These are phyloP conservation scores for Terfezia boudieri DNA, from an alignment of 495 filamentous ascomycete species.

Conservation along the genomic window DNA sequence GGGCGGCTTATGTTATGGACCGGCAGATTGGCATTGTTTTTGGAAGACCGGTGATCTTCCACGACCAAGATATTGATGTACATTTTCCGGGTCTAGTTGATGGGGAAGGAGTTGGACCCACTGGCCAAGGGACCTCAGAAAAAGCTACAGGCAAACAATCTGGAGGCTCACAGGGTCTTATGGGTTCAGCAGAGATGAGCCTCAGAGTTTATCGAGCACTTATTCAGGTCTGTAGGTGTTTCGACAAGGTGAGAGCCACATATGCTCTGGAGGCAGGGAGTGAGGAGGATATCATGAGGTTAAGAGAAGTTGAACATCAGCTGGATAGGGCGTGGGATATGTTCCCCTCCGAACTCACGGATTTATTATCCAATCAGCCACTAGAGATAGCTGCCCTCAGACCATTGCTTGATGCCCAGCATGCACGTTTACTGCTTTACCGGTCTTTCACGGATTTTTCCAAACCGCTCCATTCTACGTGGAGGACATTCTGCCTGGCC, in stretches of 20 bases:
- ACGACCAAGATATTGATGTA: slow-evolving; percentile 14
- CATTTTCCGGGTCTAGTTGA: slow-evolving; percentile 4
- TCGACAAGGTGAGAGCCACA: slow-evolving; percentile 7
- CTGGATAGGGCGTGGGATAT: slow-evolving; percentile 16
- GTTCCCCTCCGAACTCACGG: slow-evolving; percentile 15
- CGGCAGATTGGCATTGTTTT: slow-evolving; percentile 15
- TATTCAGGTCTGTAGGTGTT: slow-evolving; percentile 10
- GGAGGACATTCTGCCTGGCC: slow-evolving; percentile 14
- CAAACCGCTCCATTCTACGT: neutral
- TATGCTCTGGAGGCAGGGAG: slow-evolving; percentile 9
- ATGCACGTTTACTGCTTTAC: slow-evolving; percentile 18
- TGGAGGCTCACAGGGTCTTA: neutral
- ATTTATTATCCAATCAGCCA: slow-evolving; percentile 8
- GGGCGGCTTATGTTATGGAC: slow-evolving; percentile 18
- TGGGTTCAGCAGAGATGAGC: slow-evolving; percentile 1
- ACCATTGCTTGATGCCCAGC: slow-evolving; percentile 16
- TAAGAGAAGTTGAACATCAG: slow-evolving; percentile 14
- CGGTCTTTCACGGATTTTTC: slow-evolving; percentile 15
- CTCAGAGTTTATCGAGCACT: slow-evolving; percentile 10
- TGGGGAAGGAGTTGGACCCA: neutral
- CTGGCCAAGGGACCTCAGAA: neutral
- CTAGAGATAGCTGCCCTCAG: slow-evolving; percentile 15
- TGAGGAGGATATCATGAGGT: slow-evolving; percentile 8
- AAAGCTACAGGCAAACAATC: neutral
- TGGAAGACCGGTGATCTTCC: slow-evolving; percentile 12